These are phyloP conservation scores for Schwanniomyces yamadae DNA, from an alignment of 805 yeast species.

Conservation along the genomic window DNA sequence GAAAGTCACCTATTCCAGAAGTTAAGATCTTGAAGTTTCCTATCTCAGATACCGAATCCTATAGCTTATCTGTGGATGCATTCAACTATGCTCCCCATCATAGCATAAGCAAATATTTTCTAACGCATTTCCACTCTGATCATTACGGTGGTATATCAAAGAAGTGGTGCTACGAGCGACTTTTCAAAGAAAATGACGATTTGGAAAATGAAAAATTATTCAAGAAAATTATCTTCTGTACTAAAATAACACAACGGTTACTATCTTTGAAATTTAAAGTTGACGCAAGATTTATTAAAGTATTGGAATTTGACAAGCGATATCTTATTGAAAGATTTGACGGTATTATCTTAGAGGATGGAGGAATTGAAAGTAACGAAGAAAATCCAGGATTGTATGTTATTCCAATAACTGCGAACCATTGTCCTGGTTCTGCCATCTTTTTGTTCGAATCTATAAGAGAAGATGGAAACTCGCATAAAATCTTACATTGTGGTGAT, in stretches of 20 bases:
- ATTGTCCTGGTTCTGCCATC: conserved; percentile 93
- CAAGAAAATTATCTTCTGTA: conserved; percentile 68
- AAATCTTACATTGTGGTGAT: conserved; percentile 86
- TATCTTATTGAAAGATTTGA: conserved; percentile 21
- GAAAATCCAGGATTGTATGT: conserved; percentile 45
- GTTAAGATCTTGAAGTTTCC: conserved; percentile 52
- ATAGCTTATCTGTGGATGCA: conserved; percentile 63
- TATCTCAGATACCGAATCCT: conserved; percentile 14
- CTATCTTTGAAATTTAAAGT: conserved; percentile 55
- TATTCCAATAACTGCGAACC: conserved; percentile 79
- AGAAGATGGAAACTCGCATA: conserved; percentile 18
- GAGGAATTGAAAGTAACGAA: conserved; percentile 13
- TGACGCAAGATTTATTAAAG: conserved; percentile 44
- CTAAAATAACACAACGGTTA: conserved; percentile 65
- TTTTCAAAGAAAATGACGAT: conserved; percentile 21
- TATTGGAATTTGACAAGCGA: conserved; percentile 41
- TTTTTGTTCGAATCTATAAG: conserved; percentile 60
- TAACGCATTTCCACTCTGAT: conserved; percentile 89
- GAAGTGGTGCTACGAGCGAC: conserved; percentile 57
- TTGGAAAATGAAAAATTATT: conserved; percentile 18
- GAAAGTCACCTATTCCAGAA: conserved; percentile 46
- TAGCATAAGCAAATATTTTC: conserved; percentile 51
- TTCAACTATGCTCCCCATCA: conserved; percentile 50
- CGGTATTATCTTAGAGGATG: conserved; percentile 10
- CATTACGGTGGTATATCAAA: conserved; percentile 87